These are phyloP conservation scores for Xanthoconium separans DNA, from an alignment of 1,284 basidiomycete genomes.

Conservation along the genomic window DNA sequence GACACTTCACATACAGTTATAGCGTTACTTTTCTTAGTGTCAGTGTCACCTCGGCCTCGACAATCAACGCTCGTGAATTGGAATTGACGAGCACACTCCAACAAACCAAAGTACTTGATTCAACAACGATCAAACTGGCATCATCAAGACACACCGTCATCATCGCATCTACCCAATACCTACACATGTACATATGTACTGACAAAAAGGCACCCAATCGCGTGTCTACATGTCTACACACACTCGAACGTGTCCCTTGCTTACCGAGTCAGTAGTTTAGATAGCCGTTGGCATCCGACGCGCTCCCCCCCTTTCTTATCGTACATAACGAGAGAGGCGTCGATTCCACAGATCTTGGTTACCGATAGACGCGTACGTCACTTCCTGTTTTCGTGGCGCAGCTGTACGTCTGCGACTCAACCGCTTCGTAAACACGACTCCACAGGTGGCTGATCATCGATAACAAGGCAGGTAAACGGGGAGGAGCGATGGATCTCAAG, in stretches of 20 bases:
- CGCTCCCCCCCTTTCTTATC: not conserved
- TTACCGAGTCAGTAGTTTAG: not conserved
- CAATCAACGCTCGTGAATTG: too few species aligned
- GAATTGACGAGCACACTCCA: too few species aligned
- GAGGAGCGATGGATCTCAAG: not conserved
- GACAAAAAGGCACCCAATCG: too few species aligned
- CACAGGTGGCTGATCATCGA: constrained; percentile 3
- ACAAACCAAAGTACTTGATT: too few species aligned
- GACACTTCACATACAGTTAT: too few species aligned
- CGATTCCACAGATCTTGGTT: not conserved
- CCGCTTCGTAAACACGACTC: constrained; percentile 15
- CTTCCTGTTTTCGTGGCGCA: not conserved
- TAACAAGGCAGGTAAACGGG: not conserved
- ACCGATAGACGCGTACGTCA: not conserved
- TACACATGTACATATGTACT: too few species aligned
- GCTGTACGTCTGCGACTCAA: constrained; percentile 1
- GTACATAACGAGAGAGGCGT: not conserved
- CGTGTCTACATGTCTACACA: too few species aligned
- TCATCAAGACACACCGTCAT: too few species aligned
- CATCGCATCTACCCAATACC: too few species aligned
- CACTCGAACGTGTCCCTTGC: not conserved
- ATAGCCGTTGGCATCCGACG: not conserved
- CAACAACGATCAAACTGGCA: too few species aligned
- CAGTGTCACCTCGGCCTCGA: too few species aligned
- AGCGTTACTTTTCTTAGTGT: too few species aligned